Base-by-base conservation (phyloP, 306 rosid species). In the Acmispon strigosus region DNA sequence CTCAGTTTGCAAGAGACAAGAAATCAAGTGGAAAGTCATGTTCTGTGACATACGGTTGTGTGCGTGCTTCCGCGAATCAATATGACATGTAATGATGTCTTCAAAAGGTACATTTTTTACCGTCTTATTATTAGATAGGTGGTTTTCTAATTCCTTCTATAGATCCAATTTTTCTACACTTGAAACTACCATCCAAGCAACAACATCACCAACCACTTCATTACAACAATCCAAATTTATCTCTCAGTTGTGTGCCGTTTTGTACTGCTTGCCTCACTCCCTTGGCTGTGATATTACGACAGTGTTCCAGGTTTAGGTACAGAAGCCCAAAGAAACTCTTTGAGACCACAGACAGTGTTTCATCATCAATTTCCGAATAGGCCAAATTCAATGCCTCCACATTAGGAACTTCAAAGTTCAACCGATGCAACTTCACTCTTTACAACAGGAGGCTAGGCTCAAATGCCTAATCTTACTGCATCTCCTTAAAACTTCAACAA, bases 131-230 rank as follows among this genome's bases (percentile, higher is more conserved):
- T n/a, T n/a, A n/a, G n/a, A n/a, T n/a, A n/a, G n/a, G n/a, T n/a
- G n/a, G n/a, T n/a, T n/a, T n/a, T n/a, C n/a, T n/a, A n/a, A n/a
- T n/a, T n/a, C n/a, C n/a, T n/a, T n/a, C n/a, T n/a, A n/a, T n/a
- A n/a, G n/a, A n/a, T n/a, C n/a, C n/a, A n/a, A n/a, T n/a, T n/a
- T n/a, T n/a, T n/a, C n/a, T n/a, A n/a, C n/a, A n/a, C 90, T 83
- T 8, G 86, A 65, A 70, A 81, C 65, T 15, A 88, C 92, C 90
- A 91, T 82, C 92, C 86, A 80, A 51, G 89, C 51, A 76, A 91
- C 67, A 54, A 83, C 37, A 65, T 65, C 67, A 55, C 55, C 20
- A 44, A 8, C 52, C 62, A 88, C 80, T 13, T 59, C 54, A 18
- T 55, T 2, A 69, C 97, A 88, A 9, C 20, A 29, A 67, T 7